Evolutionary conservation across 352 stramenopile genomes (phyloP).

Genomic region (Phytophthora hybrid): DNA sequence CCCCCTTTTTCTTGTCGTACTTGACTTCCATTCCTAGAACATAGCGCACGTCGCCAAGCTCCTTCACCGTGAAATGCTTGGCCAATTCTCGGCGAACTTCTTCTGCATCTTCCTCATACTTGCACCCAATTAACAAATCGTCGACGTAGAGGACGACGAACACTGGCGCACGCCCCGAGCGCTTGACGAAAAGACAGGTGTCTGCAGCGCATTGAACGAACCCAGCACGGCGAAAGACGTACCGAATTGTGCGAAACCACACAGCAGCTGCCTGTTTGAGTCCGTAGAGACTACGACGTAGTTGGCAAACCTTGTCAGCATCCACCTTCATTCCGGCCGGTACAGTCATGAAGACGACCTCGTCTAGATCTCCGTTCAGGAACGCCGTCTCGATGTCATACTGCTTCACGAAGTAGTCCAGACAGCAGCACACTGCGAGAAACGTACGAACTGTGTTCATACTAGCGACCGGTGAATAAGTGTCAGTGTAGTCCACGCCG

Average conservation of each 20-base stretch:
- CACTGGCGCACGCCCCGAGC: neutral
- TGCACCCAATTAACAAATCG: conserved; percentile 16
- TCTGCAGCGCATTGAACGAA: conserved; percentile 8
- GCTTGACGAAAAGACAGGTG: conserved; percentile 3
- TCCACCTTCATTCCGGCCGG: conserved; percentile 21
- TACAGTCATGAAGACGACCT: conserved; percentile 34
- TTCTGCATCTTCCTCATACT: neutral
- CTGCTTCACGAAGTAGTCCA: neutral
- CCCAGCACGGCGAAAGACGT: neutral
- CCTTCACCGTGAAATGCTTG: conserved; percentile 25
- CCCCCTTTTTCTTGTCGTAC: neutral
- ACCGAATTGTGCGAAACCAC: conserved; percentile 38
- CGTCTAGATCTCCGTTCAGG: conserved; percentile 39
- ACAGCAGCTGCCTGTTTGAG: conserved; percentile 44
- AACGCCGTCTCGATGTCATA: conserved; percentile 12
- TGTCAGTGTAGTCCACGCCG: conserved; percentile 35
- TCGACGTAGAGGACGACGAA: conserved; percentile 24
- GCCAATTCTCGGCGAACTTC: neutral
- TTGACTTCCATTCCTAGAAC: conserved; percentile 6
- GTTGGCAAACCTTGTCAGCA: conserved; percentile 30
- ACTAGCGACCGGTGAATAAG: conserved; percentile 39
- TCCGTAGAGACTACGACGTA: conserved; percentile 43
- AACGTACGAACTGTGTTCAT: conserved; percentile 36
- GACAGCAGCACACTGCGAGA: conserved; percentile 4
- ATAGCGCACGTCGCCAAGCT: conserved; percentile 10